Evolutionary conservation across 306 rosid species (phyloP).

Genomic region (Gleditsia sinensis): DNA sequence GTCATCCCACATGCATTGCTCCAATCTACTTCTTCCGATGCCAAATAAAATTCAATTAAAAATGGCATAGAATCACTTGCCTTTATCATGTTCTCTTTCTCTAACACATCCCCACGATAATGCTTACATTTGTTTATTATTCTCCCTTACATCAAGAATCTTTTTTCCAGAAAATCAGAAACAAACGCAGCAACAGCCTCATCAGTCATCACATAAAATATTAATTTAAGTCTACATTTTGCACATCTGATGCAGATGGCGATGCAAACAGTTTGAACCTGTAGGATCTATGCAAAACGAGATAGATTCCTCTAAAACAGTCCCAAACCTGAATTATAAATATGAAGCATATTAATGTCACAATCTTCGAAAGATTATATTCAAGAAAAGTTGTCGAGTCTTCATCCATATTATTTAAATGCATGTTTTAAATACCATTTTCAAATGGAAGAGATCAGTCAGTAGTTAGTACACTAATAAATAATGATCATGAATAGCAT

Average conservation of each 20-base stretch:
- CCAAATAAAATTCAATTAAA: slow-evolving; percentile 31
- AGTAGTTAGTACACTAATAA: background rate
- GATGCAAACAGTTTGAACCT: slow-evolving; percentile 26
- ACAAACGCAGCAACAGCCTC: slow-evolving; percentile 16
- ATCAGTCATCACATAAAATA: slow-evolving; percentile 25
- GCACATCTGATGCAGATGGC: slow-evolving; percentile 39
- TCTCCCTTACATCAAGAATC: slow-evolving; percentile 41
- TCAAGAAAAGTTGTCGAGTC: slow-evolving; percentile 45
- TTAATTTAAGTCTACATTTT: slow-evolving; percentile 34
- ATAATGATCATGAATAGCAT: background rate
- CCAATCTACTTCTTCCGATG: slow-evolving; percentile 39
- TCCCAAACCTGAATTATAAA: slow-evolving; percentile 39
- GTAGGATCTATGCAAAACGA: slow-evolving; percentile 36
- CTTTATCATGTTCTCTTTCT: slow-evolving; percentile 32
- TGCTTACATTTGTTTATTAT: slow-evolving; percentile 43
- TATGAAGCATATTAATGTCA: slow-evolving; percentile 29
- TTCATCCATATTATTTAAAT: slow-evolving; percentile 1
- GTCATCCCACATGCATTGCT: slow-evolving; percentile 63
- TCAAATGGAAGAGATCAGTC: background rate
- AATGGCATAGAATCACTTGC: slow-evolving; percentile 22
- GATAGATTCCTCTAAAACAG: slow-evolving; percentile 51
- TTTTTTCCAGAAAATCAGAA: slow-evolving; percentile 38
- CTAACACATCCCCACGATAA: slow-evolving; percentile 52
- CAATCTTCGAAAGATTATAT: slow-evolving; percentile 47
- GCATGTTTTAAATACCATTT: too few relatives aligned